Evolutionary conservation across 2,329 filamentous ascomycete species (phyloP).

Genomic region (Falciphora oryzae): DNA sequence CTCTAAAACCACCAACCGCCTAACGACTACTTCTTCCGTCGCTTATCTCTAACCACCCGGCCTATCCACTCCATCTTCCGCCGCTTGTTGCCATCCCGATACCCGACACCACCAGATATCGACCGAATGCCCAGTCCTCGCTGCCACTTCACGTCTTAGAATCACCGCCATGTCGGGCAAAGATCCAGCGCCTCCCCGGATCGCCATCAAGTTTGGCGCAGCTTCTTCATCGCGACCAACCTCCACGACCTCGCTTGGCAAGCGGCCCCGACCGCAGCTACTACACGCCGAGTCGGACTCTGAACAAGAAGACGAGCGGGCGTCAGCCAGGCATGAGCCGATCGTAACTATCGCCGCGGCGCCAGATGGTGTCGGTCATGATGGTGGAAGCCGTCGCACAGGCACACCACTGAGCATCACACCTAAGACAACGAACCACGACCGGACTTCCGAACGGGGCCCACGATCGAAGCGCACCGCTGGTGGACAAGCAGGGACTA

Average conservation of each 20-base stretch:
- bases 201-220: conserved; percentile 44
- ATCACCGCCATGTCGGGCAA: conserved; percentile 30
- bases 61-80: too few relatives aligned
- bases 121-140: too few relatives aligned
- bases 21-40: too few relatives aligned
- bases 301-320: conserved; percentile 23
- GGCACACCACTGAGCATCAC: conserved; percentile 19
- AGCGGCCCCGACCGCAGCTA: conserved; percentile 37
- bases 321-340: conserved; percentile 20
- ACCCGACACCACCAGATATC: too few relatives aligned
- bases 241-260: conserved; percentile 41
- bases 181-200: conserved; percentile 29
- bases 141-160: neutral
- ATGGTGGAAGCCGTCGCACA: neutral
- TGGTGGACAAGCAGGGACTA: conserved; percentile 6
- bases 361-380: neutral
- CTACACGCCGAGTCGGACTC: conserved; percentile 37
- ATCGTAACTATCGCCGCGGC: conserved; percentile 26
- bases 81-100: too few relatives aligned
- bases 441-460: conserved; percentile 28
- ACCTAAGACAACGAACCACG: conserved; percentile 19
- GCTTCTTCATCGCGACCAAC: conserved; percentile 25
- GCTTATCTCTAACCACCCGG: too few relatives aligned
- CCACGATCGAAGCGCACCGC: conserved; percentile 10
- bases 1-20: too few relatives aligned